Conservation (phyloP, 1,284 basidiomycete species). For the Cryptococcus jaspeensis region DNA sequence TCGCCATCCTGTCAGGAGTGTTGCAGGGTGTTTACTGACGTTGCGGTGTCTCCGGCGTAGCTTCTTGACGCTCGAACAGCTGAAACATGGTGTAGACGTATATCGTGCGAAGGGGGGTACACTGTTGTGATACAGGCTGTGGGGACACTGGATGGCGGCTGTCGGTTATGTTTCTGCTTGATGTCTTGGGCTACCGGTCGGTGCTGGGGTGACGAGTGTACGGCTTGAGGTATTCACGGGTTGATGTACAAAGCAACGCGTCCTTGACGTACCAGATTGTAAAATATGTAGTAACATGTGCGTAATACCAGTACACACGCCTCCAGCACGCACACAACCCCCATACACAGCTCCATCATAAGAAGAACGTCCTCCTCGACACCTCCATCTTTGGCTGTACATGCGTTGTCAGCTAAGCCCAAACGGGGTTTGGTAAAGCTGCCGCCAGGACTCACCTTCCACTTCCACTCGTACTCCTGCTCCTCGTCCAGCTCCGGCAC, state of each 20-base stretch:
- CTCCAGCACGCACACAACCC: no score
- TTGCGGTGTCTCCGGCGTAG: conserved; percentile 54
- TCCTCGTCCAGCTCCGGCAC: conserved; percentile 51
- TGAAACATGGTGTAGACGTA: conserved; percentile 41
- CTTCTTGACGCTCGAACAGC: conserved; percentile 74
- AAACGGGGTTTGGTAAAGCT: background rate
- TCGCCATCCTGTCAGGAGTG: background rate
- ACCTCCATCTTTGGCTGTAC: conserved; percentile 54
- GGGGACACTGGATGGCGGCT: no score
- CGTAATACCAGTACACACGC: no score
- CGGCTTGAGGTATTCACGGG: no score
- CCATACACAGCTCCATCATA: conserved; percentile 25
- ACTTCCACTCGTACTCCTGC: conserved; percentile 55
- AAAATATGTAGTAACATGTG: no score
- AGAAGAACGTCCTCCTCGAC: conserved; percentile 52
- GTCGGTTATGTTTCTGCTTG: no score
- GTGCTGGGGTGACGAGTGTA: no score
- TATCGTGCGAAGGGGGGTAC: conserved; percentile 38
- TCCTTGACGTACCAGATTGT: no score
- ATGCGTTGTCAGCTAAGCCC: background rate
- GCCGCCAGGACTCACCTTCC: conserved; percentile 47
- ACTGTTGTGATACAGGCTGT: conserved; percentile 12
- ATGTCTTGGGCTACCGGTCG: no score
- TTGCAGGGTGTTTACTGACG: conserved; percentile 1
- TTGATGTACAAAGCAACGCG: no score